Base-by-base conservation (phyloP, 2,329 filamentous ascomycete genomes). In the Bipolaris victoriae region DNA sequence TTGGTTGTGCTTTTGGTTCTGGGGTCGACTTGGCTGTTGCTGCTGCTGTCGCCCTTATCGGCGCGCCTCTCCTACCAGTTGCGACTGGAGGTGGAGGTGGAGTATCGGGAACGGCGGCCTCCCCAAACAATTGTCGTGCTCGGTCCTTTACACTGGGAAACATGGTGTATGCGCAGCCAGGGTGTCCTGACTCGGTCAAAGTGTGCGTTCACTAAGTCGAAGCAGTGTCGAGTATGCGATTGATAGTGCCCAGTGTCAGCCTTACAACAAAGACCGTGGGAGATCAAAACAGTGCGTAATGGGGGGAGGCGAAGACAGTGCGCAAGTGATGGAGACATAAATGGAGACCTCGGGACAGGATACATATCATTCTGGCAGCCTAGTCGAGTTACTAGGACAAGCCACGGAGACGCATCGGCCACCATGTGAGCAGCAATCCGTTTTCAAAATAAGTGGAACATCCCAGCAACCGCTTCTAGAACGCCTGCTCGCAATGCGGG, bases 81-180 rank as follows among this genome's bases (percentile, higher is more conserved):
- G 50, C 51, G n/a, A 55, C 50, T 24, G 58, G 58, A 33, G 55
- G 55, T 3, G 55, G 51, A 40, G 58, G 50, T 24, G 55, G 31
- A 9, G 45, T 35, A 16, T 40, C 51, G 9, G 58, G 47, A 18
- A 55, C 22, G 7, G 50, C 55, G 22, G 47, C 39, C 16, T 58
- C 55, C 13, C 48, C 51, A 39, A 61, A 55, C 20, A 61, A 29
- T 44, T 62, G 60, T 40, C 54, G 56, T 36, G 54, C 60, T 59
- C 64, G 54, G 53, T 67, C 62, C 54, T 65, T 67, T 16, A 66
- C 64, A 49, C 64, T 64, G 55, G 62, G 57, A 52, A 65, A 66
- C 63, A 66, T 66, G 24, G 56, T 59, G 56, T 56, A 47, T 37
- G 29, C 36, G 37, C 11, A 33, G 26, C 33, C 31, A 51, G 39